phyloP scores from a whole-genome alignment of 805 yeast species.

The Clavispora carvajalis region DNA sequence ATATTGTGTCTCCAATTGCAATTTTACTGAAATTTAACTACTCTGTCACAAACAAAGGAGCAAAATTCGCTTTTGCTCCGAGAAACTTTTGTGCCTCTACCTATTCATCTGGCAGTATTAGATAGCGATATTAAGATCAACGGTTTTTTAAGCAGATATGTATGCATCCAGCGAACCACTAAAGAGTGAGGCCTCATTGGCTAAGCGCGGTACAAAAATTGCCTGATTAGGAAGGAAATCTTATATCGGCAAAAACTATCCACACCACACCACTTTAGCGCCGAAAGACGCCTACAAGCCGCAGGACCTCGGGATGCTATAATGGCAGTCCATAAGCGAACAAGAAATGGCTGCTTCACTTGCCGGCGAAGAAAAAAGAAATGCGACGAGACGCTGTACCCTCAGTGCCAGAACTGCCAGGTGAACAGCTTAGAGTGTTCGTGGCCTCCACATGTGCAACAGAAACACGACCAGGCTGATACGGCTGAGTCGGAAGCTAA shows the following conservation, averaged over 20 bases:
- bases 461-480: neutral
- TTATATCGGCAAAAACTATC: neutral
- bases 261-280: neutral
- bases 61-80: too few relatives aligned
- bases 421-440: constrained; percentile 9
- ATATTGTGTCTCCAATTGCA: too few relatives aligned
- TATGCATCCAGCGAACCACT: neutral
- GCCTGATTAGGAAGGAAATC: neutral
- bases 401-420: constrained; percentile 12
- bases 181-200: neutral
- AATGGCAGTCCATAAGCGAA: neutral
- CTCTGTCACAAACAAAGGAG: too few relatives aligned
- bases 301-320: neutral
- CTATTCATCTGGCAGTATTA: too few relatives aligned
- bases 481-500: neutral
- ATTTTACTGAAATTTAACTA: too few relatives aligned
- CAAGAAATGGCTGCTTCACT: constrained; percentile 30
- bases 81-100: too few relatives aligned
- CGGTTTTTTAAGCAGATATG: too few relatives aligned
- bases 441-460: constrained; percentile 12
- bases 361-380: constrained; percentile 61
- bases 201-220: neutral
- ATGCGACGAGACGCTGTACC: constrained; percentile 42
- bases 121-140: too few relatives aligned
- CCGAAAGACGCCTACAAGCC: neutral